Evolutionary conservation across 1,139 yeast species (phyloP), one percentile per base, ranked within the genome.

Genomic region (Candida pseudoviswanathii): DNA sequence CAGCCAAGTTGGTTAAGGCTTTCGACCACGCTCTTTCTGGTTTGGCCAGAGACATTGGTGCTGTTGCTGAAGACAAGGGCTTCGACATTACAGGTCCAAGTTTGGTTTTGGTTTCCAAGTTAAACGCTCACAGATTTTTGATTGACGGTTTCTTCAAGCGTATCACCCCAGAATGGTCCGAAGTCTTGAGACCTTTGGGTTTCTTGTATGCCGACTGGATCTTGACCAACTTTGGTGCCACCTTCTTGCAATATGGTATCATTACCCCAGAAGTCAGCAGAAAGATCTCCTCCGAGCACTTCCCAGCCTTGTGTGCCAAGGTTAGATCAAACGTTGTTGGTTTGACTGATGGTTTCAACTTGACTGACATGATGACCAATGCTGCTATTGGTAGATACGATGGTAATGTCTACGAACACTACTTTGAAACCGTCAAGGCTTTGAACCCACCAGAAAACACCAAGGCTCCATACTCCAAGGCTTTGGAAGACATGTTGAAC

Each of bases 351-450:
- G 80, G 96, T 5, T 91, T 91, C 79, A 84, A 86, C 71, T 77
- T 86, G 62, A 81, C 91, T 32, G 97, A 91, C 70, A 88, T 81
- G 73, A 80, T 86, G 71, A 78, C 91, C 64, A 90, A 90, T 71
- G 82, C 97, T 2, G 86, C 96, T 27, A 79, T 91, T 54, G 97
- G 97, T 53, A 78, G 76, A 61, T 86, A 80, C 68, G 85, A 89
- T 61, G 97, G 97, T 56, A 87, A 91, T 66, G 84, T 89, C 49
- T 91, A 90, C 73, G 86, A 86, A 65, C 82, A 88, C 68, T 90
- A 90, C 68, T 82, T 82, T 62, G 66, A 61, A 39, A 68, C 68
- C 45, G 82, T 80, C 53, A 79, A 79, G 59, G 71, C 67, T 47
- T 69, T 69, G 45, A 81, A 82, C 64, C 81, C 84, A 51, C 80